Percentiles rank a stretch among this genome's conserved stretches.
These are phyloP conservation scores for Pythium phragmitis DNA, from an alignment of 352 stramenopile genomes.

Conservation along the genomic window DNA sequence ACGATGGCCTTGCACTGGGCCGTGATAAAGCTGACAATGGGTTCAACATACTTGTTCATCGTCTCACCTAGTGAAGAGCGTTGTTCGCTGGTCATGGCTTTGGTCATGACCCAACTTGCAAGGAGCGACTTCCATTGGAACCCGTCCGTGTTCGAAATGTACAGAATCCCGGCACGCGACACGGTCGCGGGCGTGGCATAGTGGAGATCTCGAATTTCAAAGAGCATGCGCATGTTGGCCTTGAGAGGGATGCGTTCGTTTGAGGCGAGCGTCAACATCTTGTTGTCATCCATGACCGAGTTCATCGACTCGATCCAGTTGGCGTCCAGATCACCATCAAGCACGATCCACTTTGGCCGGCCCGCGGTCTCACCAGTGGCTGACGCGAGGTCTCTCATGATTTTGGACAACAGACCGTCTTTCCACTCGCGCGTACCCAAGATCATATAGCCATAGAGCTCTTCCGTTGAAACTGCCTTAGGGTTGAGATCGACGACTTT, in stretches of 20 bases:
- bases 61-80: conserved; percentile 50
- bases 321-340: conserved; percentile 90
- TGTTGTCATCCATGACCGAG: conserved; percentile 90
- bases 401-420: conserved; percentile 92
- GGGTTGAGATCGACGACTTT: conserved; percentile 92
- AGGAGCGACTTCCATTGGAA: conserved; percentile 93
- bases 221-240: conserved; percentile 93
- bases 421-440: conserved; percentile 95
- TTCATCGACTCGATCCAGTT: conserved; percentile 92
- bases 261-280: conserved; percentile 88
- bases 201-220: conserved; percentile 95
- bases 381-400: conserved; percentile 92
- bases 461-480: conserved; percentile 95
- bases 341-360: conserved; percentile 93
- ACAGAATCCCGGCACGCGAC: conserved; percentile 94
- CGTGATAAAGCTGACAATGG: conserved; percentile 83
- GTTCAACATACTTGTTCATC: conserved; percentile 88
- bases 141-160: conserved; percentile 90
- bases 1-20: conserved; percentile 89
- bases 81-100: conserved; percentile 54
- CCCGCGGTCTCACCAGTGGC: conserved; percentile 32
- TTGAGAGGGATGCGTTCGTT: conserved; percentile 96
- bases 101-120: conserved; percentile 87
- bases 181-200: conserved; percentile 95
- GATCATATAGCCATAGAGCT: conserved; percentile 96